Evolutionary conservation across 306 rosid genomes (phyloP), one percentile per base, ranked within the genome.

Genomic region (Carpinus fangiana): DNA sequence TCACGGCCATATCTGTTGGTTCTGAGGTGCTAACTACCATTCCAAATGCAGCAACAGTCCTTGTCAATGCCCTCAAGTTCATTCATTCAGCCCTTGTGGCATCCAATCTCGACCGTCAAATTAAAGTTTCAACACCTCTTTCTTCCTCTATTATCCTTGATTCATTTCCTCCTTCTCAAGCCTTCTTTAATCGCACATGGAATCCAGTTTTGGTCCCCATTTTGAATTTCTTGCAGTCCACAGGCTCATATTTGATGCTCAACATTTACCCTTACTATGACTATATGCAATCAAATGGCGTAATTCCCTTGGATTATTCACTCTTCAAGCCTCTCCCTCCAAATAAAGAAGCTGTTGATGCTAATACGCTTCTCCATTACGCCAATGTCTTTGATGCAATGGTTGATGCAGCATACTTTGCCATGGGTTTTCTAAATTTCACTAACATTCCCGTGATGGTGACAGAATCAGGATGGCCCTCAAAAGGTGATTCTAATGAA

Each of bases 381-480:
- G 38, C 96, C 78, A 92, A 90, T 79, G 97, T 90, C 79, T 92
- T 92, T 71, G 97, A 92, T 81, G 93, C 97, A 12, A 76, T 89
- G 88, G 92, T 92, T 18, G 97, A 92, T 65, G 97, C 97, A 10
- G 87, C 93, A 20, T 92, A 90, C 76, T 88, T 83, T 4, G 92
- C 97, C 77, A 89, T 92, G 95, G 88, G 86, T 80, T 90, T 86
- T 64, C 92, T 90, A 2, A 92, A 92, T 54, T 92, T 81, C 84
- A 89, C 96, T 0, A 86, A 89, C 84, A 75, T 89, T 75, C 97
- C 92, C 3, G 88, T 92, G 5, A 80, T 90, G 1, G 97, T 92
- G 73, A 90, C 96, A 6, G 97, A 92, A 76, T 86, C 97, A 5
- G 97, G 97, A 18, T 92, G 97, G 97, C 97, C 97, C 51, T 89